phyloP scores from a whole-genome alignment of 2,329 filamentous ascomycete species.

The Colletotrichum phormii region DNA sequence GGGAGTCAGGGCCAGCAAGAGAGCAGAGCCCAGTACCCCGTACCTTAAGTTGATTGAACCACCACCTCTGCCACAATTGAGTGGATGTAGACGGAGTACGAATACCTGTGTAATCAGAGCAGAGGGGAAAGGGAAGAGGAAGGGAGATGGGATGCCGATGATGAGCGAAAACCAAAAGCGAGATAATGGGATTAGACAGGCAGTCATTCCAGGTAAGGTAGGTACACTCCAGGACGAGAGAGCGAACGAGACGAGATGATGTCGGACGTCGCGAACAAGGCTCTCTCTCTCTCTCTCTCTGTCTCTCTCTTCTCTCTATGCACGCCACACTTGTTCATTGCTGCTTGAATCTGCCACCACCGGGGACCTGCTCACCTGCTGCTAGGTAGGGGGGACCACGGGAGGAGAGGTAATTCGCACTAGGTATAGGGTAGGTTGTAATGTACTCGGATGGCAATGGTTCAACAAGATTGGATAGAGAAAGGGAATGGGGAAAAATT shows the following conservation, averaged over 20 bases:
- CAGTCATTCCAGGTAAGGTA: neutral
- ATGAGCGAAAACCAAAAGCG: neutral
- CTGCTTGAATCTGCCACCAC: neutral
- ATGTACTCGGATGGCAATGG: neutral
- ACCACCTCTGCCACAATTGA: neutral
- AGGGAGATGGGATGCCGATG: neutral
- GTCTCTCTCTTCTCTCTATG: too few species aligned
- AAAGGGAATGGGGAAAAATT: neutral
- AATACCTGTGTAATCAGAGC: neutral
- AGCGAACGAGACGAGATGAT: neutral
- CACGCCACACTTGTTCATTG: neutral
- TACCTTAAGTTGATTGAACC: neutral
- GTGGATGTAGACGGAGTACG: too few species aligned
- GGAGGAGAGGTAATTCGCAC: neutral
- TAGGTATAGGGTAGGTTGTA: neutral
- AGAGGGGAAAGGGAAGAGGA: neutral
- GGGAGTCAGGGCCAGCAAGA: neutral
- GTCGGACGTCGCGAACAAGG: neutral
- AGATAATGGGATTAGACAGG: neutral
- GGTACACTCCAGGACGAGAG: too few species aligned
- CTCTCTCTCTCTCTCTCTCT: too few species aligned
- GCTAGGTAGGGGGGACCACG: neutral
- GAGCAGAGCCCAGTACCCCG: neutral
- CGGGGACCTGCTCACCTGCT: neutral
- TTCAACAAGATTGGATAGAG: neutral